Evolutionary conservation across 345 rosid genomes (phyloP).

Genomic region (Dovyalis caffra): DNA sequence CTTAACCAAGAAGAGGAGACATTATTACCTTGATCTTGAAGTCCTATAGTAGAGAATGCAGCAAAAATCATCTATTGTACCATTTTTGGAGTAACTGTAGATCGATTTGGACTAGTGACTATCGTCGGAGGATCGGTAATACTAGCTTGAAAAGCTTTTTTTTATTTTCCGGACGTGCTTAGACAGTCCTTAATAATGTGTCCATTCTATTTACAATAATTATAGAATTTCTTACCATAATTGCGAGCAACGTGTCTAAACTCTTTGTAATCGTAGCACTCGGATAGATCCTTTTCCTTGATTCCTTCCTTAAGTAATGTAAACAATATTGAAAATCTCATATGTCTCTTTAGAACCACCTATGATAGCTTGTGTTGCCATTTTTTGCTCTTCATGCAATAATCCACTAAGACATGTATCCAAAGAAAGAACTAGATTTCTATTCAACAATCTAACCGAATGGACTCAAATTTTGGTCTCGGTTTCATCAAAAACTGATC

Average conservation of each 20-base stretch:
- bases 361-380: too few relatives aligned
- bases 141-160: background rate
- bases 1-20: background rate
- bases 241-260: background rate
- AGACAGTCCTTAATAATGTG: background rate
- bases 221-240: background rate
- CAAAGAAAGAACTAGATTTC: too few relatives aligned
- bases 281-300: background rate
- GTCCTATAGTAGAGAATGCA: background rate
- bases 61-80: conserved; percentile 7
- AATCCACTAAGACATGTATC: too few relatives aligned
- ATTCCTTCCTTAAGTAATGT: background rate
- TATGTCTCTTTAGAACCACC: too few relatives aligned
- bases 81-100: background rate
- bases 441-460: too few relatives aligned
- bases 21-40: background rate
- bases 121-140: too few relatives aligned
- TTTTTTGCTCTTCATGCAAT: too few relatives aligned
- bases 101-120: too few relatives aligned
- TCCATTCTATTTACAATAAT: background rate
- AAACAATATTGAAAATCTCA: background rate
- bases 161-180: background rate
- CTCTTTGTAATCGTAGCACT: background rate
- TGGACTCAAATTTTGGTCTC: too few relatives aligned
- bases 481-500: too few relatives aligned